Conservation (phyloP, 2,329 filamentous ascomycete genomes). For the Macrophomina tecta region DNA sequence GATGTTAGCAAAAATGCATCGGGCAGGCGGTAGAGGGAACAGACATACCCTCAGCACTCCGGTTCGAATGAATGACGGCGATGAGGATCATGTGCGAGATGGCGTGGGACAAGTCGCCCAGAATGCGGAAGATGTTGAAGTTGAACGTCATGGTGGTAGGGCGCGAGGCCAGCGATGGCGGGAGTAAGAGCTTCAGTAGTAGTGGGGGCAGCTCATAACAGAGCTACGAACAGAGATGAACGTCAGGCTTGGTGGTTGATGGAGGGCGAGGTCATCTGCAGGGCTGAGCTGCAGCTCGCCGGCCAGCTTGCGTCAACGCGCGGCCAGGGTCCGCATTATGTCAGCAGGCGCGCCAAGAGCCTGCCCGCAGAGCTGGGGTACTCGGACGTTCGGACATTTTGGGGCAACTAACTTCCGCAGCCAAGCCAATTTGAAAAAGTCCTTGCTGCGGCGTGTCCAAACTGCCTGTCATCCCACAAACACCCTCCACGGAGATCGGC, state of each 20-base stretch:
- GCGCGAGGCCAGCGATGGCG: background rate
- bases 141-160: constrained; percentile 35
- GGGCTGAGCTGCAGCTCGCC: constrained; percentile 14
- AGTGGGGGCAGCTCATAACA: constrained; percentile 13
- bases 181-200: constrained; percentile 20
- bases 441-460: no score
- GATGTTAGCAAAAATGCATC: background rate
- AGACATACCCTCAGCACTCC: constrained; percentile 75
- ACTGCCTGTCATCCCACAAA: no score
- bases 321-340: constrained; percentile 16
- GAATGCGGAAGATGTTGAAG: constrained; percentile 69
- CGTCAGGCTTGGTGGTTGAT: constrained; percentile 5
- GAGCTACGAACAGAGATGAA: constrained; percentile 2
- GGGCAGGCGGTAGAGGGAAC: background rate
- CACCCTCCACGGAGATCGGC: background rate
- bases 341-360: constrained; percentile 12
- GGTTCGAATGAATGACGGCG: constrained; percentile 86
- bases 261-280: constrained; percentile 12
- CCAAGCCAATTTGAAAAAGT: no score
- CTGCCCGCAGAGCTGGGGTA: no score
- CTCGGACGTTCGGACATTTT: no score
- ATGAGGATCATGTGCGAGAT: constrained; percentile 89
- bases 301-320: constrained; percentile 23
- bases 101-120: constrained; percentile 84
- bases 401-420: no score